Base-by-base conservation (phyloP, 164 flowering plant genomes). In the Cinnamomum micranthum region DNA sequence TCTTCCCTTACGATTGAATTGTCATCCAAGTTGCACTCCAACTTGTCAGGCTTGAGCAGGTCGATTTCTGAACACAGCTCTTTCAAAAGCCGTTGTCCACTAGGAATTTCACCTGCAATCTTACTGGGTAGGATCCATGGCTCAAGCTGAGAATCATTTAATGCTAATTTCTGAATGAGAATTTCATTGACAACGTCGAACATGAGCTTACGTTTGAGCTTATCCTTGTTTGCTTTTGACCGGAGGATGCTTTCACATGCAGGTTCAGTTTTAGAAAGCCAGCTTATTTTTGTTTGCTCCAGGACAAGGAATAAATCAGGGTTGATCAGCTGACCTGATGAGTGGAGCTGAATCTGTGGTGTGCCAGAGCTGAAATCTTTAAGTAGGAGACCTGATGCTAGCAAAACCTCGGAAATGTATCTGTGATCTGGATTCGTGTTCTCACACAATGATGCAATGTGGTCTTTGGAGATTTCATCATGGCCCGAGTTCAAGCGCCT, bases 121-220 rank as follows among this genome's bases (percentile, higher is more conserved):
- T 75, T 84, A 25, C 65, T 63, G 51, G 76, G 69, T 51, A 74
- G 73, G 70, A 83, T 14, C 83, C 87, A 82, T n/a, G 83, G 82
- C 73, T 79, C 83, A 9, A 25, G 11, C n/a, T 41, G 71, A 50
- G 76, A 60, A 27, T 76, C 78, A 31, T 72, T 69, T n/a, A 70
- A 66, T 62, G 74, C 68, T 28, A 86, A 69, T 79, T 88, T 92
- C n/a, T 72, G 70, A 15, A 66, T 79, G 27, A 91, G 81, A 69
- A 91, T 84, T 72, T 94, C 97, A 79, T 87, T 88, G 19, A 92
- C 92, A n/a, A 80, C 74, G 75, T 94, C 98, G 77, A 92, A 94
- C 52, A 92, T 24, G 0, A 94, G 89, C 78, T 86, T 87, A 58
- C 95, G 82, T 4, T 84, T 89, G 69, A 75, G 65, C 75, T 82